Evolutionary conservation across 139 green algal genomes (phyloP).

Genomic region (Chlamydomonas sp.): DNA sequence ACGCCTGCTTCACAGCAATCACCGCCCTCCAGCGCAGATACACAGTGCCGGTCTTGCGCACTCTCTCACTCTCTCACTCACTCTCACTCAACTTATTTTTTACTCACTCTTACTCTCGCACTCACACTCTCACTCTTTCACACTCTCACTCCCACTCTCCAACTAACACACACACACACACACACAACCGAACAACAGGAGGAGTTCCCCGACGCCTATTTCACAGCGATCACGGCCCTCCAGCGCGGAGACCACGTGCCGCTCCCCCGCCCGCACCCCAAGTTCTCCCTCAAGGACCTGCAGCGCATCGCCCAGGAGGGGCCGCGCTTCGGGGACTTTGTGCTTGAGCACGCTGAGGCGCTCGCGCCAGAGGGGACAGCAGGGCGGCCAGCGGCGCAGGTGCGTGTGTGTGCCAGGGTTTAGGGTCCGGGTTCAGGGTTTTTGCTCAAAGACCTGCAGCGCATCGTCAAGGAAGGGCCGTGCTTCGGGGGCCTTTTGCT

Average conservation of each 20-base stretch:
- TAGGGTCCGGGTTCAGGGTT: too few species aligned
- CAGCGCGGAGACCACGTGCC: constrained; percentile 12
- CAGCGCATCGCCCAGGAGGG: constrained; percentile 16
- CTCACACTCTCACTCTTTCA: not conserved
- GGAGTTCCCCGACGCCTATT: constrained; percentile 43
- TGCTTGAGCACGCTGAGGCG: constrained; percentile 45
- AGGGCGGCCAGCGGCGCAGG: not conserved
- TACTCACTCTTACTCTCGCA: not conserved
- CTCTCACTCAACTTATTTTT: constrained; percentile 1
- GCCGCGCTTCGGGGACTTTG: constrained; percentile 22
- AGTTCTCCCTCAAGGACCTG: constrained; percentile 39
- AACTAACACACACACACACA: not conserved
- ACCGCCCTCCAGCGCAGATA: too few species aligned
- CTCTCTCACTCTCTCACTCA: not conserved
- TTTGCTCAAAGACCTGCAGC: too few species aligned
- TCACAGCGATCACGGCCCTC: constrained; percentile 21
- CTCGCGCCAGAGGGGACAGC: not conserved
- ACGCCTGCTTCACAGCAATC: too few species aligned
- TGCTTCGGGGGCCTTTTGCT: too few species aligned
- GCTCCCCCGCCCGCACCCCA: constrained; percentile 44
- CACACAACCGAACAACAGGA: constrained; percentile 13
- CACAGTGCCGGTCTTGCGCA: too few species aligned
- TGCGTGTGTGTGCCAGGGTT: not conserved
- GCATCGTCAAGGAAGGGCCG: too few species aligned
- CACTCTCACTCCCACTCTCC: not conserved